phyloP scores from a whole-genome alignment of 306 rosid species.

The Notholithocarpus densiflorus region DNA sequence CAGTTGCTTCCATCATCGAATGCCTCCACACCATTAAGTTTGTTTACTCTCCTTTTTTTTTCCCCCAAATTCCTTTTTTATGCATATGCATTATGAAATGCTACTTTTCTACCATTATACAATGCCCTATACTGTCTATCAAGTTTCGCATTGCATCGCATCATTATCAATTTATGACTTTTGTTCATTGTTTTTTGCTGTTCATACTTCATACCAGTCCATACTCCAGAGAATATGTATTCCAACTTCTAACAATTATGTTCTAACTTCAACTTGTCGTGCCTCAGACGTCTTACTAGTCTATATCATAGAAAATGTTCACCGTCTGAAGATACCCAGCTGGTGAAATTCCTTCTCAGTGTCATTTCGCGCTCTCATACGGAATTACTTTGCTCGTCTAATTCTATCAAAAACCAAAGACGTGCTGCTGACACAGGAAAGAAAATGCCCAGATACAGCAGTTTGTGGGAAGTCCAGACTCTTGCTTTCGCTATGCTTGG shows the following conservation, averaged over 20 bases:
- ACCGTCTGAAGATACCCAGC: slow-evolving; percentile 47
- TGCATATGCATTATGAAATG: not conserved
- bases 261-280: not conserved
- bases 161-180: no score
- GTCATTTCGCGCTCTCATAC: slow-evolving; percentile 52
- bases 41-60: not conserved
- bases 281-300: slow-evolving; percentile 49
- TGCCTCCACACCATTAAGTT: slow-evolving; percentile 69
- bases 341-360: slow-evolving; percentile 68
- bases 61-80: not conserved
- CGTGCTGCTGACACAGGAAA: slow-evolving; percentile 27
- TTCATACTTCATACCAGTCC: no score
- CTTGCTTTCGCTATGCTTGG: slow-evolving; percentile 64
- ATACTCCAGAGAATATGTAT: no score
- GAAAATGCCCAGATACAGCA: slow-evolving; percentile 34
- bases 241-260: not conserved
- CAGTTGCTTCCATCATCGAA: slow-evolving; percentile 37
- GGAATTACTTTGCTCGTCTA: slow-evolving; percentile 30
- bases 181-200: no score
- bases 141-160: no score
- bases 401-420: slow-evolving; percentile 32
- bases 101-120: not conserved
- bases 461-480: slow-evolving; percentile 68
- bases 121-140: no score
- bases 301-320: slow-evolving; percentile 45